Evolutionary conservation across 768 basidiomycete genomes (phyloP).

Genomic region (Krasilnikovozyma curviuscula): DNA sequence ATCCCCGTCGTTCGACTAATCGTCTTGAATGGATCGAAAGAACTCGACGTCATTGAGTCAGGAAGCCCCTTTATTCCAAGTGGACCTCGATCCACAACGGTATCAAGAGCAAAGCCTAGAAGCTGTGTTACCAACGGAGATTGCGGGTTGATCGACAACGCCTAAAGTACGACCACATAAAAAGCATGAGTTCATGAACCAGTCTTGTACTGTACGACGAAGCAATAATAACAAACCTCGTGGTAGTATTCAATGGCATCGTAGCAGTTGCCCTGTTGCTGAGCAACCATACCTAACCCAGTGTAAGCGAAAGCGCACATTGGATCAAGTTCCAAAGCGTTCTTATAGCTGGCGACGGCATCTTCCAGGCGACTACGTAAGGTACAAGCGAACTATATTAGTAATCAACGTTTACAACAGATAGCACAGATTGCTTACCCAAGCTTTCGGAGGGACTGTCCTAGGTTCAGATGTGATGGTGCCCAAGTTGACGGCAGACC

Average conservation of each 20-base stretch:
- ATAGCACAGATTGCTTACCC: conserved; percentile 34
- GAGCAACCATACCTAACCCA: conserved; percentile 74
- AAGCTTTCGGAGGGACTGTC: conserved; percentile 65
- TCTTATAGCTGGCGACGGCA: conserved; percentile 53
- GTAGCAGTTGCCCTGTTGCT: conserved; percentile 51
- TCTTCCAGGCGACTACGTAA: conserved; percentile 29
- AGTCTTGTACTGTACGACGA: background rate
- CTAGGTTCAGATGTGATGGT: conserved; percentile 77
- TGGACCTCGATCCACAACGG: too few species aligned
- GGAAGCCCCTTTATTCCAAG: too few species aligned
- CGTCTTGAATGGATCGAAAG: too few species aligned
- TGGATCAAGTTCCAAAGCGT: conserved; percentile 73
- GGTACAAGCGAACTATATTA: conserved; percentile 4
- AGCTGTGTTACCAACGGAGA: conserved; percentile 24
- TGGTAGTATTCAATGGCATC: conserved; percentile 79
- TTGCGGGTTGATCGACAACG: conserved; percentile 20
- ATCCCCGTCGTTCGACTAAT: too few species aligned
- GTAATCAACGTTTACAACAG: background rate
- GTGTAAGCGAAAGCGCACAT: conserved; percentile 60
- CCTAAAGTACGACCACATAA: background rate
- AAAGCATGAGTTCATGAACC: background rate
- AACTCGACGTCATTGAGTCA: too few species aligned
- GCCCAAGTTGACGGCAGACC: conserved; percentile 69
- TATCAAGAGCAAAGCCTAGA: conserved; percentile 22
- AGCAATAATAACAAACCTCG: conserved; percentile 38